Evolutionary conservation across 176 grass and related monocot genomes (phyloP).

Genomic region (Zoysia pacifica): DNA sequence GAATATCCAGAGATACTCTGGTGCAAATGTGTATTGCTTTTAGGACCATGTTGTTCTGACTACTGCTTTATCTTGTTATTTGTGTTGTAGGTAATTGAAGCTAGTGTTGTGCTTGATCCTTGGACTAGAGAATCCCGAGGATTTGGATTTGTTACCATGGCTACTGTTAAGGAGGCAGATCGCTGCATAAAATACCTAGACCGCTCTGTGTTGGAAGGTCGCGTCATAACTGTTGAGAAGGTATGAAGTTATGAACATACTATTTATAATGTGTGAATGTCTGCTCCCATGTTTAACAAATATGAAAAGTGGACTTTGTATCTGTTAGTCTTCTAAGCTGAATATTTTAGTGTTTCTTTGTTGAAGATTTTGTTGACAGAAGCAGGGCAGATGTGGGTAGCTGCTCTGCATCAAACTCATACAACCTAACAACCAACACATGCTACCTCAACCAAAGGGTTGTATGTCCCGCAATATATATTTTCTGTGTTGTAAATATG

Average conservation of each 20-base stretch:
- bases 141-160: slow-evolving; percentile 96
- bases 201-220: slow-evolving; percentile 74
- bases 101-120: slow-evolving; percentile 69
- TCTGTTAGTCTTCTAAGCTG: slow-evolving; percentile 27
- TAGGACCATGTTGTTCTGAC: slow-evolving; percentile 9
- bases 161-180: slow-evolving; percentile 60
- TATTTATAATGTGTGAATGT: background rate
- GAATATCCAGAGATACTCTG: background rate
- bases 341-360: slow-evolving; percentile 47
- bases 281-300: background rate
- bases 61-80: background rate
- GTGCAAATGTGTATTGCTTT: background rate
- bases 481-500: slow-evolving; percentile 19
- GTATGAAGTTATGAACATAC: slow-evolving; percentile 68
- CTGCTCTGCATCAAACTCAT: slow-evolving; percentile 71
- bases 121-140: slow-evolving; percentile 81
- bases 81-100: slow-evolving; percentile 59
- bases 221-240: slow-evolving; percentile 94
- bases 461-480: slow-evolving; percentile 55
- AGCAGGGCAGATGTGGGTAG: slow-evolving; percentile 79
- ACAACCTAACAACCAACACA: slow-evolving; percentile 64
- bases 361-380: slow-evolving; percentile 64
- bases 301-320: background rate
- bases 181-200: slow-evolving; percentile 83
- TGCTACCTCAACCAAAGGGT: slow-evolving; percentile 63